phyloP scores from a whole-genome alignment of 108 stramenopile species.

The Stephanodiscus minutulus region DNA sequence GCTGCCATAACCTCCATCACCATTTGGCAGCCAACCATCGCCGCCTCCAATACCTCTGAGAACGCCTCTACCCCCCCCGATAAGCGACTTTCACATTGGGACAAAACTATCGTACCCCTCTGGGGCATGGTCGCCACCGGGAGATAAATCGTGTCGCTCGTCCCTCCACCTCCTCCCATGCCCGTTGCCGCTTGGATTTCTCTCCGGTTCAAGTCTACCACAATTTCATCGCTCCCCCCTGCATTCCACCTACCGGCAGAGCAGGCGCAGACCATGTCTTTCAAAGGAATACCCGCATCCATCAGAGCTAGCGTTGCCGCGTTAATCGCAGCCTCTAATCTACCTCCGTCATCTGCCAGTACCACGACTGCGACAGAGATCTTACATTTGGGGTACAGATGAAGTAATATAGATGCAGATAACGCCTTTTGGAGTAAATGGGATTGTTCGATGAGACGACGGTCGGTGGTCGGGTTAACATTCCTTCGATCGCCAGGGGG shows the following conservation, averaged over 20 bases:
- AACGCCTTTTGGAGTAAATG: conserved; percentile 73
- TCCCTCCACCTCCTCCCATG: conserved; percentile 42
- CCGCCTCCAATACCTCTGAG: conserved; percentile 76
- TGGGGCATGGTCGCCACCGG: conserved; percentile 87
- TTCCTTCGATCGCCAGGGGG: conserved; percentile 70
- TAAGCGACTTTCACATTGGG: conserved; percentile 86
- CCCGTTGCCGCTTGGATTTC: conserved; percentile 59
- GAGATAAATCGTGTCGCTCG: conserved; percentile 67
- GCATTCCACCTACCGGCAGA: conserved; percentile 74
- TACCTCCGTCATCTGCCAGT: conserved; percentile 87
- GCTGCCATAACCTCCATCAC: conserved; percentile 83
- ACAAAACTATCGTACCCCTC: conserved; percentile 79
- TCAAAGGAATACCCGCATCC: conserved; percentile 83
- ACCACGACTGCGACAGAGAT: conserved; percentile 69
- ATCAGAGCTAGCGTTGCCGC: conserved; percentile 80
- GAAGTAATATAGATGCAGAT: conserved; percentile 77
- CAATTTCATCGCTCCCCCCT: conserved; percentile 56
- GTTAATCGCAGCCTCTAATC: conserved; percentile 85
- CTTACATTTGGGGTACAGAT: conserved; percentile 79
- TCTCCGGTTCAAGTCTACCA: conserved; percentile 81
- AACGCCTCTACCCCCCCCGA: conserved; percentile 59
- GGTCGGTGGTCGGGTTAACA: conserved; percentile 71
- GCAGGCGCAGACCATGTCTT: conserved; percentile 84
- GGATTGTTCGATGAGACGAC: conserved; percentile 77
- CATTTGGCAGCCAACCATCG: conserved; percentile 82